Base-by-base conservation (phyloP, 345 rosid species). In the Citrus unshiu region DNA sequence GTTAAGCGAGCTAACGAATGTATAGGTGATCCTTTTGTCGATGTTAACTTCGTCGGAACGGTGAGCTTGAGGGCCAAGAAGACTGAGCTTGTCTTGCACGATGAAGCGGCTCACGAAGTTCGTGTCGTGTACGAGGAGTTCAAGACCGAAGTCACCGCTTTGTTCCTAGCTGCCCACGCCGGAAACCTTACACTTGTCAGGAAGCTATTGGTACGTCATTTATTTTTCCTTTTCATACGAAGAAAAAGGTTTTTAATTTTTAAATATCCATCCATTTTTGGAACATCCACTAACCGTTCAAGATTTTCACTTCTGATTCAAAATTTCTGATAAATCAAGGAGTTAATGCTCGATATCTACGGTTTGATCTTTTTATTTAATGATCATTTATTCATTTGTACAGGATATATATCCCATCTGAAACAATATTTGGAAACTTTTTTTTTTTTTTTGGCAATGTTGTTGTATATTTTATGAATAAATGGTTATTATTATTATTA, bases 111-210 rank as follows among this genome's bases (percentile, higher is more conserved):
- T 9, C 77, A 83, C 68, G 90, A 89, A 66, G 90, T 88, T 56
- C 67, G 78, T 6, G 80, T 89, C 64, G 87, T 83, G 61, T 85
- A 86, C 77, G 90, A 88, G 83, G 92, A 90, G 87, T 88, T 90
- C 60, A 84, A 80, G 84, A 92, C 93, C n/a, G 93, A 89, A 54
- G 92, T 90, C 66, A 83, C 92, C 4, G 85, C 95, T 46, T 76
- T 92, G 74, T 89, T 92, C 79, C 87, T 89, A 68, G 92, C 92
- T 12, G 93, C 86, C 19, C 93, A 89, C 68, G 84, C 80, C 60
- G 95, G 95, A 54, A 86, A 88, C 83, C 30, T 81, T 63, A 70
- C 81, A 65, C 88, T 92, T 57, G 88, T 90, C 32, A 86, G 86
- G 78, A 86, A 89, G 68, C 66, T 90, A 49, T 86, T 90, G 91